A percentile compares a stretch with the other conserved stretches of the same genome.
These are phyloP conservation scores for Fusarium nurragi DNA, from an alignment of 2,329 filamentous ascomycete species.

Conservation along the genomic window DNA sequence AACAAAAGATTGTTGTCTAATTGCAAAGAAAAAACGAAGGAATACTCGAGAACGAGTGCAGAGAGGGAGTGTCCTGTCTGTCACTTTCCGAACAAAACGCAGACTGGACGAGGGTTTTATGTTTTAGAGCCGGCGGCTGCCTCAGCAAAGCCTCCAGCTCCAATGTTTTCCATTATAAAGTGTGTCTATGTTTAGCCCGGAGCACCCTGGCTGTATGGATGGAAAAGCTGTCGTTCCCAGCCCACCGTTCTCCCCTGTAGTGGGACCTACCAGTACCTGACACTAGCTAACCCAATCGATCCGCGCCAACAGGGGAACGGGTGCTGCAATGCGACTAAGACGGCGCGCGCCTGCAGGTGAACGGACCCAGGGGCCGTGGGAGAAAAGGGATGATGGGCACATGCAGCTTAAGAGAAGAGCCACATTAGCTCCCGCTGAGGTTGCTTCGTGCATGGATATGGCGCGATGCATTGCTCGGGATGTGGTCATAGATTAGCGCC, in stretches of 20 bases:
- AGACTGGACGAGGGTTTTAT: slow-evolving; percentile 14
- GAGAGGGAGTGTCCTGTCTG: slow-evolving; percentile 18
- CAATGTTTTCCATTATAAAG: not conserved
- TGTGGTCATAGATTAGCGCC: not conserved
- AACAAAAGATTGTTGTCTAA: slow-evolving; percentile 2
- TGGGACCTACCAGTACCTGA: slow-evolving; percentile 23
- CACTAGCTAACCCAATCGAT: slow-evolving; percentile 7
- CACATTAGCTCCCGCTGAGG: not conserved
- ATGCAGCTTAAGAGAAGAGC: not conserved
- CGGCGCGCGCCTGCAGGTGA: not conserved
- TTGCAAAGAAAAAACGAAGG: slow-evolving; percentile 7
- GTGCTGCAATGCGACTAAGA: not conserved
- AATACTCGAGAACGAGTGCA: slow-evolving; percentile 14
- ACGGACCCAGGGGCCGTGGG: not conserved
- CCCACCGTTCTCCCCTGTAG: not conserved
- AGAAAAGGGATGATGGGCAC: not conserved
- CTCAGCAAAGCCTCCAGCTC: not conserved
- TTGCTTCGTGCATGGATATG: slow-evolving; percentile 7
- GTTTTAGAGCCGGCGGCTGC: not conserved
- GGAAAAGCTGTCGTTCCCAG: not conserved
- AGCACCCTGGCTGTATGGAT: slow-evolving; percentile 1
- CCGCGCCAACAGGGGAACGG: slow-evolving; percentile 8
- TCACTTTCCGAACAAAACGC: not conserved
- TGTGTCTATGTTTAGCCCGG: slow-evolving; percentile 9
- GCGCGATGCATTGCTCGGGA: not conserved